These are phyloP conservation scores for Pseudonitzschia multiseries DNA, from an alignment of 108 stramenopile genomes.

Conservation along the genomic window DNA sequence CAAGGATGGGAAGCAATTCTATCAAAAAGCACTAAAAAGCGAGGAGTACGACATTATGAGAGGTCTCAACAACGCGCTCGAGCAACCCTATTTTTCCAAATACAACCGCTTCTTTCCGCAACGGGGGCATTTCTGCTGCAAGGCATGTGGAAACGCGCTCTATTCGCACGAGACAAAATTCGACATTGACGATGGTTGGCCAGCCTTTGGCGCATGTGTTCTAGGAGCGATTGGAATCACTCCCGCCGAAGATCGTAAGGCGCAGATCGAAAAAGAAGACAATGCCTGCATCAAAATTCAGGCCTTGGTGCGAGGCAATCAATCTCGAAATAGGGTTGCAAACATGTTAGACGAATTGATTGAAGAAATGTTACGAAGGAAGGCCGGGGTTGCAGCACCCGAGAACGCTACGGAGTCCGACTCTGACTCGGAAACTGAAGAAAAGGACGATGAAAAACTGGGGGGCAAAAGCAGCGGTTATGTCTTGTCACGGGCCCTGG, in stretches of 20 bases:
- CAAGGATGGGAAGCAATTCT: constrained; percentile 28
- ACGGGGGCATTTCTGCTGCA: constrained; percentile 33
- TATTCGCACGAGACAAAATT: constrained; percentile 33
- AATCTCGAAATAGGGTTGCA: constrained; percentile 5
- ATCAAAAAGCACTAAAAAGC: constrained; percentile 8
- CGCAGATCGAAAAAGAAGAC: constrained; percentile 18
- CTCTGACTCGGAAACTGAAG: background rate
- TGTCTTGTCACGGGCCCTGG: background rate
- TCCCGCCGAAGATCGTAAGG: constrained; percentile 19
- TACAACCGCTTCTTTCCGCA: constrained; percentile 37
- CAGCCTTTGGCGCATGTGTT: constrained; percentile 36
- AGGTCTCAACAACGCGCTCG: constrained; percentile 1
- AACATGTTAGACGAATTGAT: constrained; percentile 19
- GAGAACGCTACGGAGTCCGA: background rate
- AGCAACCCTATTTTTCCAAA: constrained; percentile 35
- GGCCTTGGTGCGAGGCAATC: constrained; percentile 16
- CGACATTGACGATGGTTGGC: constrained; percentile 29
- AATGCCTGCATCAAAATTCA: constrained; percentile 23
- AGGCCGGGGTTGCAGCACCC: background rate
- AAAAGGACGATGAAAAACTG: background rate
- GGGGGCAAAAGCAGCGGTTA: background rate
- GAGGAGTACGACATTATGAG: constrained; percentile 32
- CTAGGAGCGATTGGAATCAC: constrained; percentile 27
- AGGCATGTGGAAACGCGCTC: constrained; percentile 34
- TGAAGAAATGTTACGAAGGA: constrained; percentile 11